Conservation (phyloP, 2,329 filamentous ascomycete species). For the Aspergillus amoenus region DNA sequence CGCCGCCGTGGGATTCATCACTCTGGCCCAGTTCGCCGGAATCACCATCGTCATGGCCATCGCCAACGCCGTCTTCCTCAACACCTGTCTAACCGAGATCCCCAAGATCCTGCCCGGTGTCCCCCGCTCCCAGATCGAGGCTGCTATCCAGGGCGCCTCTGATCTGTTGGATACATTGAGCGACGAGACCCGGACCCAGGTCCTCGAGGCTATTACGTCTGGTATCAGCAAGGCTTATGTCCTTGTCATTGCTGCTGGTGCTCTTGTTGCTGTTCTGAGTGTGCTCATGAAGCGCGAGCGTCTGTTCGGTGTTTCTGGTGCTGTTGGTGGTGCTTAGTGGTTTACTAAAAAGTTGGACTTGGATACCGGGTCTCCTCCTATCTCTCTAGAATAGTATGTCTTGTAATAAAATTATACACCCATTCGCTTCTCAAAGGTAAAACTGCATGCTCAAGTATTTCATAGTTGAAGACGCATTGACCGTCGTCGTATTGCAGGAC, state of each 20-base stretch:
- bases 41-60: not conserved
- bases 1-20: not conserved
- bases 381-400: not conserved
- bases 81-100: not conserved
- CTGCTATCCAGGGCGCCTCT: not conserved
- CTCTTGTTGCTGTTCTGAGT: not conserved
- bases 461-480: too few species aligned
- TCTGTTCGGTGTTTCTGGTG: not conserved
- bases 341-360: too few species aligned
- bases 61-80: conserved; percentile 1
- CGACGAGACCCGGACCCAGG: not conserved
- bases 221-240: not conserved
- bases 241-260: not conserved
- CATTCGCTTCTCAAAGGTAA: not conserved
- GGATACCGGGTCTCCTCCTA: not conserved
- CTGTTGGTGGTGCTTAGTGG: not conserved
- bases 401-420: not conserved
- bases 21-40: not conserved
- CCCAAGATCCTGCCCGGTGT: not conserved
- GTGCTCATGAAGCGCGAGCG: not conserved
- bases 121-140: not conserved
- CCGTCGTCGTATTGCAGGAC: too few species aligned
- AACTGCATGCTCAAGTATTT: too few species aligned
- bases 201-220: not conserved
- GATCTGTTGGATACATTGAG: not conserved